These are phyloP conservation scores for Flaveria sonorensis DNA, from an alignment of 129 eudicot genomes.

Conservation along the genomic window DNA sequence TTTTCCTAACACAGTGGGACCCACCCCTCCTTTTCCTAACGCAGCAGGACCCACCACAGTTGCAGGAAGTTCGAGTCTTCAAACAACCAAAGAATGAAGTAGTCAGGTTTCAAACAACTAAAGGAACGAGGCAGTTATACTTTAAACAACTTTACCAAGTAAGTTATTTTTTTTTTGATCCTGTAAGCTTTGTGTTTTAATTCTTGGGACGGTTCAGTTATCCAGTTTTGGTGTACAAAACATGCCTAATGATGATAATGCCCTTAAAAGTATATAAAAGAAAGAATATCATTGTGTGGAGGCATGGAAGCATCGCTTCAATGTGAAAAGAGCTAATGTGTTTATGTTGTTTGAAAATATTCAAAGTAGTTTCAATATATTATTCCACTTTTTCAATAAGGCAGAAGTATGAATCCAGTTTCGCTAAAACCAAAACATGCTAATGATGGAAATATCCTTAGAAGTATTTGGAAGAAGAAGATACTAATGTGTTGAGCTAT, in stretches of 20 bases:
- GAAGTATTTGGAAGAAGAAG: no score
- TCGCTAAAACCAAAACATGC: no score
- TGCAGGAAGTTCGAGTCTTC: slow-evolving; percentile 52
- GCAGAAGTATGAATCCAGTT: background rate
- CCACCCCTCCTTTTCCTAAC: slow-evolving; percentile 34
- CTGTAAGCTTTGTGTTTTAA: background rate
- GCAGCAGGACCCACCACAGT: slow-evolving; percentile 30
- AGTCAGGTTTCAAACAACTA: background rate
- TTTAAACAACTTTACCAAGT: slow-evolving; percentile 20
- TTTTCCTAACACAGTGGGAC: background rate
- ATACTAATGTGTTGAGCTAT: no score
- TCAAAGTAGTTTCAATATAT: no score
- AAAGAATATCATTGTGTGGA: no score
- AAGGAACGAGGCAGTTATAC: background rate
- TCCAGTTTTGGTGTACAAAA: background rate
- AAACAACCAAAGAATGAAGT: slow-evolving; percentile 51
- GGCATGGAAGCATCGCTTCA: no score
- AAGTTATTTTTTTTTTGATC: background rate
- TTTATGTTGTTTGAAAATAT: no score
- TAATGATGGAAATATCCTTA: no score
- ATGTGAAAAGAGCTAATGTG: no score
- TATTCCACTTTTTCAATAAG: background rate
- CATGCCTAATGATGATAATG: background rate
- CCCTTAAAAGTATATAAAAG: background rate
- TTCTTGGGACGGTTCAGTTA: background rate